Base-by-base conservation (phyloP, 2,329 filamentous ascomycete genomes). In the Fusarium palustre region DNA sequence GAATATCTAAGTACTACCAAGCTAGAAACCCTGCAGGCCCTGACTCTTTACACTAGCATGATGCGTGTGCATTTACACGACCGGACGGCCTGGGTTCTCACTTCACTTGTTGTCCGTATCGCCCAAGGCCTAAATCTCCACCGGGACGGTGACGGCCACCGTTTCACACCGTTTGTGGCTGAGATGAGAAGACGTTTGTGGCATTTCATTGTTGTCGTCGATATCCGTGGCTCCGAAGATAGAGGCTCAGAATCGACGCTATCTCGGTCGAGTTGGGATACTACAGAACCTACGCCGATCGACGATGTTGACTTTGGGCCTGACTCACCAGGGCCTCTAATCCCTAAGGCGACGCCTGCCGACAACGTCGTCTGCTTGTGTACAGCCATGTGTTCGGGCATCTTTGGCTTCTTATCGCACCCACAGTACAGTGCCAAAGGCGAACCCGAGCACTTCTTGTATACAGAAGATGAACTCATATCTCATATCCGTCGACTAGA, bases 181-280 rank as follows among this genome's bases (percentile, higher is more conserved):
- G 86, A 90, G 76, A 84, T 90, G 78, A 83, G 88, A 22, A 83
- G 88, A 11, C 82, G 89, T 4, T 74, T 90, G 0, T 91, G 88
- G 85, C 87, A 86, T 79, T 86, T 90, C 67, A 83, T 91, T n/a
- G 76, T 88, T 31, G 82, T 88, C n/a, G 80, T 90, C 3, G 89
- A 91, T 66, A 79, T 84, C 30, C 83, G 85, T 10, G 82, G 83
- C 2, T 82, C 86, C 9, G 86, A 88, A 69, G 82, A 88, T 50
- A 82, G 85, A 5, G 87, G 87, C 13, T 81, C 82, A 2, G 81
- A 78, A 18, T 77, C 81, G 13, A 77, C 81, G n/a, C 78, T 86
- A 9, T 75, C 80, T 11, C 72, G 75, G 7, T 75, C 79, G n/a
- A 76, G 76, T 15, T 85, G 82, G 66, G 82, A 85, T 68, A 86